Evolutionary conservation across 2,329 filamentous ascomycete species (phyloP).

Genomic region (Ciborinia camelliae): DNA sequence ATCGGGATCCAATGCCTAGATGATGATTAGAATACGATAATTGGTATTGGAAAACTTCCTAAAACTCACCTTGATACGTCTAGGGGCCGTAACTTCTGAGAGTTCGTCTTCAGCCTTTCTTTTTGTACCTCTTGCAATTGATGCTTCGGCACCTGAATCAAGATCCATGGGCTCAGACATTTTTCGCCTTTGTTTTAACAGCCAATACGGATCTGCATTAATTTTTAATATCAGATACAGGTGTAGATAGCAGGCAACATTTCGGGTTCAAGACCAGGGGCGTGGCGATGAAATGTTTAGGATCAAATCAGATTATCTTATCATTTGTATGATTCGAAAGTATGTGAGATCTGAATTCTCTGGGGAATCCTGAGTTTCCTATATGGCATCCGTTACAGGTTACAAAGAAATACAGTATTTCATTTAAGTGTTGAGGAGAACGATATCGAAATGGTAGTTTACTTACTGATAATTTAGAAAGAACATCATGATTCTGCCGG

Average conservation of each 20-base stretch:
- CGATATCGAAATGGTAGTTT: background rate
- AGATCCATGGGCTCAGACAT: slow-evolving; percentile 44
- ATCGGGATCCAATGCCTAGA: slow-evolving; percentile 80
- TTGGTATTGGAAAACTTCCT: background rate
- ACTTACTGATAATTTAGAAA: background rate
- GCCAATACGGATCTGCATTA: background rate
- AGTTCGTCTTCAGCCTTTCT: slow-evolving; percentile 47
- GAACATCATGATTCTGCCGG: slow-evolving; percentile 8
- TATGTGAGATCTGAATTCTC: background rate
- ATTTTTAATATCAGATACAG: background rate
- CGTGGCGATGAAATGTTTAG: background rate
- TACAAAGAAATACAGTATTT: background rate
- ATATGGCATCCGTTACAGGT: background rate
- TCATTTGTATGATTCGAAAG: background rate
- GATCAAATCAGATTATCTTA: background rate
- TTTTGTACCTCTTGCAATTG: slow-evolving; percentile 44
- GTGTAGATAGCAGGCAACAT: background rate
- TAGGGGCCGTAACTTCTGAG: slow-evolving; percentile 42
- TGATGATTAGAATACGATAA: slow-evolving; percentile 31
- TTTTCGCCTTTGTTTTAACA: background rate
- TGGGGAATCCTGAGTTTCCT: background rate
- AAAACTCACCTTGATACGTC: slow-evolving; percentile 46
- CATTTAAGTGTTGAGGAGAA: background rate
- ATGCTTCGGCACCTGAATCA: slow-evolving; percentile 35
- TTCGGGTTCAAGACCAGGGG: background rate